Percentiles rank a stretch among this genome's conserved stretches.
Conservation (phyloP, 2,329 filamentous ascomycete genomes). For the Fonsecaea pugnacius region DNA sequence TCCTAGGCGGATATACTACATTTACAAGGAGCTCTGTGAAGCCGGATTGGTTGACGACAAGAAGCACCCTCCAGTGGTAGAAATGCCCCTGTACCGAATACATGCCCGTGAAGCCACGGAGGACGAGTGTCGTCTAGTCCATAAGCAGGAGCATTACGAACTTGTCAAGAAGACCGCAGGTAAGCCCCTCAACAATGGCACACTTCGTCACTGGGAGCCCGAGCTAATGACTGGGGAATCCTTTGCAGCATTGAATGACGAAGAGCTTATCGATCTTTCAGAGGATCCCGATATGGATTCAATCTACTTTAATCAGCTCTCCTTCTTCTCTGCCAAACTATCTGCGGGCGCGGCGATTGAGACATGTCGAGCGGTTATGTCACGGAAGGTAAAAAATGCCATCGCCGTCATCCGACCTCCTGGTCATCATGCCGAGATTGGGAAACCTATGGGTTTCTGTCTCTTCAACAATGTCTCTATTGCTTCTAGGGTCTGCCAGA, state of each 20-base stretch:
- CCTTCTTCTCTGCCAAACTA: conserved; percentile 77
- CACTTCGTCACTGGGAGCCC: background rate
- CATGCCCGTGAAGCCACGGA: conserved; percentile 74
- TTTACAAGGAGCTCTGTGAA: conserved; percentile 84
- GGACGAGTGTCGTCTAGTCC: conserved; percentile 79
- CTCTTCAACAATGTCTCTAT: conserved; percentile 98
- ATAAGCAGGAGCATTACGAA: conserved; percentile 74
- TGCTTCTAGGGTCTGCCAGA: conserved; percentile 84
- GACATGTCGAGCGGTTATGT: conserved; percentile 87
- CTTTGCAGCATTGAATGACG: conserved; percentile 52
- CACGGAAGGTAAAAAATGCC: conserved; percentile 84
- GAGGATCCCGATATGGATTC: conserved; percentile 71
- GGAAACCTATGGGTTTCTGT: conserved; percentile 90
- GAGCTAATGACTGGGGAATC: conserved; percentile 5
- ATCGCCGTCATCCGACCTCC: conserved; percentile 95
- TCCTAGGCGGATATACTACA: conserved; percentile 86
- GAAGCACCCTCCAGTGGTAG: conserved; percentile 50
- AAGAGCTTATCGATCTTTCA: conserved; percentile 67
- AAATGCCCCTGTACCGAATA: conserved; percentile 70
- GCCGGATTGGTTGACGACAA: conserved; percentile 75
- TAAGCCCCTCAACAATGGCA: conserved; percentile 15
- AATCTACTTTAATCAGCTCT: conserved; percentile 81
- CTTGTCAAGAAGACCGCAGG: conserved; percentile 70
- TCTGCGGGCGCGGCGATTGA: conserved; percentile 94
- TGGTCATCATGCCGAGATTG: conserved; percentile 89